A percentile compares a stretch with the other conserved stretches of the same genome.
phyloP scores from a whole-genome alignment of 192 early-diverging fungal genomes.

The Geosiphon pyriformis region DNA sequence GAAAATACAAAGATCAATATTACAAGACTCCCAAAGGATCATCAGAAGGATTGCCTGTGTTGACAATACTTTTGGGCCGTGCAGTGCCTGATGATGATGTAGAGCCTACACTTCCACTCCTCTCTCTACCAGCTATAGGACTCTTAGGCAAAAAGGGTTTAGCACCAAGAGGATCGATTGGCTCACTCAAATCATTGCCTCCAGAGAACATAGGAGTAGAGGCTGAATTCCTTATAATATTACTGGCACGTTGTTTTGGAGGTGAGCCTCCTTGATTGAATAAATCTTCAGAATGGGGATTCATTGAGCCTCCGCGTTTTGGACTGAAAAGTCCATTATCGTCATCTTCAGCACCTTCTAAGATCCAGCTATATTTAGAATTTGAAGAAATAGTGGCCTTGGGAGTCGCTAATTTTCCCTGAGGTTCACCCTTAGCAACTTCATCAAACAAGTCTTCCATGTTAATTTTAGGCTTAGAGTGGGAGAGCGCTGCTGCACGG shows the following conservation, averaged over 20 bases:
- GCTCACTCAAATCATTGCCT: neutral
- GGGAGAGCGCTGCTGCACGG: neutral
- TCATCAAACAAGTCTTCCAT: constrained; percentile 17
- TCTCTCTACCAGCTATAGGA: neutral
- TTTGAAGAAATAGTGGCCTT: constrained; percentile 21
- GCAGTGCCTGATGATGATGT: constrained; percentile 1
- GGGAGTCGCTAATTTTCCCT: neutral
- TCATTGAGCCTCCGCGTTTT: constrained; percentile 6
- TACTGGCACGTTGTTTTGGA: neutral
- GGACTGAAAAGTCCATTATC: constrained; percentile 24
- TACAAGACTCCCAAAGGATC: constrained; percentile 24
- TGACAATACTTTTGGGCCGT: neutral
- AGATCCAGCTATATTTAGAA: constrained; percentile 28
- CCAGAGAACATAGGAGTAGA: neutral
- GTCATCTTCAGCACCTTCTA: constrained; percentile 20
- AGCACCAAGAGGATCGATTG: constrained; percentile 12
- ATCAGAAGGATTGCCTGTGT: neutral
- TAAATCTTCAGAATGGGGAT: neutral
- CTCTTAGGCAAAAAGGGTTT: neutral
- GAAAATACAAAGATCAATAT: constrained; percentile 2
- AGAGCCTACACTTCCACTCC: constrained; percentile 10
- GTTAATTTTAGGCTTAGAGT: constrained; percentile 2
- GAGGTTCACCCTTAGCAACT: constrained; percentile 7
- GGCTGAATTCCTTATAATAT: neutral
- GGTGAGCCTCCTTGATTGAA: neutral